Percentiles rank a stretch among this genome's conserved stretches.
phyloP scores from a whole-genome alignment of 2,329 filamentous ascomycete species.

The Curvularia spicifera region DNA sequence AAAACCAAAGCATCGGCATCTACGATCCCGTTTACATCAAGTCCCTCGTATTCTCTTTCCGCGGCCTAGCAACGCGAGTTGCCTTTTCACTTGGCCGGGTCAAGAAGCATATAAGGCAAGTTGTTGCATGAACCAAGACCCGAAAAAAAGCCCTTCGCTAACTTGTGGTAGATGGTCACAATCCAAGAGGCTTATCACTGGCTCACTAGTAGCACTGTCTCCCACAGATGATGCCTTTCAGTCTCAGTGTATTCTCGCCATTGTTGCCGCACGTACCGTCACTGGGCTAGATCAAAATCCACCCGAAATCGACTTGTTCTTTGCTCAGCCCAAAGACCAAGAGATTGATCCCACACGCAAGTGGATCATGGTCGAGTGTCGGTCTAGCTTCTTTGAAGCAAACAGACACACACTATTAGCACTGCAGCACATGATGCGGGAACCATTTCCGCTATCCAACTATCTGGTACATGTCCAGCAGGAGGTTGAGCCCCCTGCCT shows the following conservation, averaged over 20 bases:
- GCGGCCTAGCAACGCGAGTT: constrained; percentile 70
- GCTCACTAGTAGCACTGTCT: constrained; percentile 62
- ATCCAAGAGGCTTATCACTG: constrained; percentile 63
- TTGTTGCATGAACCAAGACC: background rate
- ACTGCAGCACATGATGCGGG: constrained; percentile 68
- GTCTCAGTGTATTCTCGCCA: constrained; percentile 70
- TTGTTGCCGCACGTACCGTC: constrained; percentile 73
- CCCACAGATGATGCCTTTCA: constrained; percentile 67
- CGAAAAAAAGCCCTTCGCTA: background rate
- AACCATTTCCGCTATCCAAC: constrained; percentile 67
- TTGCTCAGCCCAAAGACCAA: constrained; percentile 65
- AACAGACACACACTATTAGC: constrained; percentile 74
- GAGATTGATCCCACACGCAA: constrained; percentile 72
- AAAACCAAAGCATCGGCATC: constrained; percentile 43
- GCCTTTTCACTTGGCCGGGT: constrained; percentile 73
- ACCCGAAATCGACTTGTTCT: constrained; percentile 77
- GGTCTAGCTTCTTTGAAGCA: constrained; percentile 77
- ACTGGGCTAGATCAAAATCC: constrained; percentile 68
- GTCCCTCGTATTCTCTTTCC: constrained; percentile 67
- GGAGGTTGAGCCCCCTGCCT: constrained; percentile 58
- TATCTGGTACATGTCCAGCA: constrained; percentile 63
- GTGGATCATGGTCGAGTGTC: constrained; percentile 80
- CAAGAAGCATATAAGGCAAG: constrained; percentile 64
- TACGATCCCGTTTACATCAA: constrained; percentile 66
- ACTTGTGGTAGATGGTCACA: constrained; percentile 61